Base-by-base conservation (phyloP, 495 filamentous ascomycete genomes). In the Hamigera avellanea region DNA sequence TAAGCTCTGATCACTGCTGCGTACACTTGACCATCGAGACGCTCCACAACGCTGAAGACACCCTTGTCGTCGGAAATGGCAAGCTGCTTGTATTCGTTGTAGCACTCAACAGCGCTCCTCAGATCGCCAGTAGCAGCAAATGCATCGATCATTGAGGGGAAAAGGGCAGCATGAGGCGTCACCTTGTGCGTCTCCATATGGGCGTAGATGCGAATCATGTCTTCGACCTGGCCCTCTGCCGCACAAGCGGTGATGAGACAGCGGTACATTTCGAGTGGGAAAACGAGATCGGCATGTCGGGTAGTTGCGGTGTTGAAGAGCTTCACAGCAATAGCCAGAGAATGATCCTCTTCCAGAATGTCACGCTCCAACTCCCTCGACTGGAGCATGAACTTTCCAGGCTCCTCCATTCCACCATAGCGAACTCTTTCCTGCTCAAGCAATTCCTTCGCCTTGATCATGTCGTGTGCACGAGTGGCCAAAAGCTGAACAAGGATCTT, bases 71-170 rank as follows among this genome's bases (percentile, higher is more conserved):
- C 72, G 18, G 77, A 78, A 42, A 91, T 73, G 18, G 85, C 89
- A 12, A 94, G 69, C 8, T 70, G 66, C 50, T 83, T 86, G 68
- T 96, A 98, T 57, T 88, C 86, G 45, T 93, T 84, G 61, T 93
- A 95, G 62, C 84, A 86, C 49, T 96, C 91, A 8, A 94, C 80
- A n/a, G 86, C 93, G 43, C 82, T 89, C 48, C 69, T 66, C 26
- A 96, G 67, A 48, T 98, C 86, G 12, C 86, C 79, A 4, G 69
- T 70, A 19, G 71, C 71, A 30, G 82, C 86, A 50, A 95, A 96
- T 0, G 86, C 86, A 26, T 83, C 75, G 49, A 98, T 96, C 84
- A 98, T 93, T 10, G 77, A 70, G 2, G 85, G 76, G 59, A 93
- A 95, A 23, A 87, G 86, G 27, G 80, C 75, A 14, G 84, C 78